Percentiles rank a stretch among this genome's conserved stretches.
Conservation (phyloP, 768 basidiomycete genomes). For the Termitomyces sp. region DNA sequence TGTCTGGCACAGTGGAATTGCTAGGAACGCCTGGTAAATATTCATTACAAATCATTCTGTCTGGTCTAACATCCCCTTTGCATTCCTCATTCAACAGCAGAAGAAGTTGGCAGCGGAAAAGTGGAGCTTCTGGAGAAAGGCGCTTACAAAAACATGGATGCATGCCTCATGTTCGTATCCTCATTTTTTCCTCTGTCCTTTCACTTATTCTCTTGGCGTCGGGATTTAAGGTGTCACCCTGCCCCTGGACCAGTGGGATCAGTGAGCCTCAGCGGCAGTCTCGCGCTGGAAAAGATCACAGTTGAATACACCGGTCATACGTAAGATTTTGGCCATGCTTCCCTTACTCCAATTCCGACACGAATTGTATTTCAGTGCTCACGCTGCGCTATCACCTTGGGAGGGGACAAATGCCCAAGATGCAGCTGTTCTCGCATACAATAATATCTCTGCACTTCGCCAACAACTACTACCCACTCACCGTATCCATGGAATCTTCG, state of each 20-base stretch:
- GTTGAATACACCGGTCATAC: conserved; percentile 75
- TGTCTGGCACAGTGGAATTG: conserved; percentile 69
- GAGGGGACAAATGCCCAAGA: conserved; percentile 82
- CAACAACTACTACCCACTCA: conserved; percentile 80
- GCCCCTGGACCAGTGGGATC: conserved; percentile 75
- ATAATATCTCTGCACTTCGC: conserved; percentile 71
- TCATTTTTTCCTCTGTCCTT: not conserved
- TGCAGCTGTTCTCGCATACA: conserved; percentile 82
- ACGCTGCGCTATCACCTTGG: conserved; percentile 80
- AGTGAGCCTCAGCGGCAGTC: conserved; percentile 59
- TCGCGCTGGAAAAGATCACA: conserved; percentile 58
- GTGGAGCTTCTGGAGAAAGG: conserved; percentile 62
- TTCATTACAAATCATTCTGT: not conserved
- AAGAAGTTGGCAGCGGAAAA: conserved; percentile 81
- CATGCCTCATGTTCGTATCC: conserved; percentile 66
- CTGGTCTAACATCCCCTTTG: not conserved
- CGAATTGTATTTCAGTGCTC: conserved; percentile 46
- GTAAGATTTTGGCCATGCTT: conserved; percentile 40
- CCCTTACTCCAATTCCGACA: no score
- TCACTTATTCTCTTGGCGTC: not conserved
- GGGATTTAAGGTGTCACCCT: conserved; percentile 68
- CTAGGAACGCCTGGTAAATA: conserved; percentile 73
- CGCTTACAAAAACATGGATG: conserved; percentile 76
- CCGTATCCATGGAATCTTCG: conserved; percentile 78
- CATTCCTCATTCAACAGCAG: conserved; percentile 42